Evolutionary conservation across 1,284 basidiomycete species (phyloP).

Genomic region (Sanghuangporus weigelae): DNA sequence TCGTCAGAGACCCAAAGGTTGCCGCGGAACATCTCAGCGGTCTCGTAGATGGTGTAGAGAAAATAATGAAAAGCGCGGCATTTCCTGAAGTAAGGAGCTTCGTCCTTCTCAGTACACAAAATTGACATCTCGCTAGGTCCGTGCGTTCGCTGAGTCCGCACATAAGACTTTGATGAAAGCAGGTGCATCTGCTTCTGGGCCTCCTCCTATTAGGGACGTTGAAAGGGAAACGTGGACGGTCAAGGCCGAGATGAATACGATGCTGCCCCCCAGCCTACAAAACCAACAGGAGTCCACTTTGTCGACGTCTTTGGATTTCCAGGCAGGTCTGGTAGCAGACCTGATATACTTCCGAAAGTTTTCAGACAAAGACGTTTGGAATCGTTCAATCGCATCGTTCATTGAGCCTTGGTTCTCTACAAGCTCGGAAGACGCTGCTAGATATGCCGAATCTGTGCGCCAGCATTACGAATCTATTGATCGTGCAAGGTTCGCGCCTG

Average conservation of each 20-base stretch:
- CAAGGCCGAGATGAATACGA: slow-evolving; percentile 51
- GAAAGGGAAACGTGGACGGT: slow-evolving; percentile 54
- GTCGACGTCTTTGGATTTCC: slow-evolving; percentile 60
- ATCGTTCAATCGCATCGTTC: slow-evolving; percentile 67
- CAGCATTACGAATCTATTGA: slow-evolving; percentile 77
- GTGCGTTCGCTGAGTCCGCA: slow-evolving; percentile 83
- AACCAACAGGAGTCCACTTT: slow-evolving; percentile 38
- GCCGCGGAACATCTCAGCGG: slow-evolving; percentile 88
- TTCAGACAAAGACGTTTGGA: slow-evolving; percentile 62
- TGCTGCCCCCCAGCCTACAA: slow-evolving; percentile 54
- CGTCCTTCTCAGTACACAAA: slow-evolving; percentile 16
- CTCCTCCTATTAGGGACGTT: slow-evolving; percentile 62
- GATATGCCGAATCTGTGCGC: slow-evolving; percentile 62
- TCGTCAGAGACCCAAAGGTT: slow-evolving; percentile 88
- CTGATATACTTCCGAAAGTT: slow-evolving; percentile 69
- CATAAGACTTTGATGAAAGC: slow-evolving; percentile 73
- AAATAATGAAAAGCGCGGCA: slow-evolving; percentile 86
- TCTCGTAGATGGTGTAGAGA: slow-evolving; percentile 88
- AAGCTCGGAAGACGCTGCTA: slow-evolving; percentile 38
- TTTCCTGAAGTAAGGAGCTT: slow-evolving; percentile 80
- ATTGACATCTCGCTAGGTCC: slow-evolving; percentile 48
- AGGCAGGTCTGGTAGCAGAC: slow-evolving; percentile 72
- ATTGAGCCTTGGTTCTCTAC: slow-evolving; percentile 58
- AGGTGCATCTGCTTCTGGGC: slow-evolving; percentile 71
- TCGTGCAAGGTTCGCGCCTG: slow-evolving; percentile 52